Percentiles rank a stretch among this genome's conserved stretches.
Conservation (phyloP, 352 stramenopile species). For the Elongisporangium undulatum region DNA sequence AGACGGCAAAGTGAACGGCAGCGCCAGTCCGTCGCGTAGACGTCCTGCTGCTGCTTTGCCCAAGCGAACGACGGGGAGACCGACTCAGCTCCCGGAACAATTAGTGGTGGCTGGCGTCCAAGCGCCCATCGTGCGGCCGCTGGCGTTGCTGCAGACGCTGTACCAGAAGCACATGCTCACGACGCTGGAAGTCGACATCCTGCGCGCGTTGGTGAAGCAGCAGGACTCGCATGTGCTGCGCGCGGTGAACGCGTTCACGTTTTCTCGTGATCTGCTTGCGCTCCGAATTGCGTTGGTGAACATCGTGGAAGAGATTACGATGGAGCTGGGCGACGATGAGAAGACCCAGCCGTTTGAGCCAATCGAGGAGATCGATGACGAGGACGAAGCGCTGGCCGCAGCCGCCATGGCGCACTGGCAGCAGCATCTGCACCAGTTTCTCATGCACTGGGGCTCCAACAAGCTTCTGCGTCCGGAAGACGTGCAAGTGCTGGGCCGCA, state of each 20-base stretch:
- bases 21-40: background rate
- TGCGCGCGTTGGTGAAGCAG: slow-evolving; percentile 56
- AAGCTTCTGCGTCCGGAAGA: slow-evolving; percentile 24
- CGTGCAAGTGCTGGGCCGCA: slow-evolving; percentile 28
- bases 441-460: slow-evolving; percentile 39
- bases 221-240: slow-evolving; percentile 45
- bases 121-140: slow-evolving; percentile 13
- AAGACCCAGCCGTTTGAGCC: slow-evolving; percentile 31
- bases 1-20: background rate
- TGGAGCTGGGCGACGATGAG: slow-evolving; percentile 60
- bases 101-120: background rate
- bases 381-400: slow-evolving; percentile 2
- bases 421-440: slow-evolving; percentile 33
- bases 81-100: background rate
- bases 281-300: slow-evolving; percentile 46
- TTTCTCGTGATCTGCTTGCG: slow-evolving; percentile 13
- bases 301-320: slow-evolving; percentile 62
- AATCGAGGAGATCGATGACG: slow-evolving; percentile 21
- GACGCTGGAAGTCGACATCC: slow-evolving; percentile 47
- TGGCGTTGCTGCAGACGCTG: slow-evolving; percentile 40
- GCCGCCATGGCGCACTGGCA: slow-evolving; percentile 32
- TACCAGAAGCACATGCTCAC: slow-evolving; percentile 62
- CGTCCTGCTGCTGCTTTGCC: slow-evolving; percentile 7
- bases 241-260: slow-evolving; percentile 11
- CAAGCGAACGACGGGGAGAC: background rate